Base-by-base conservation (phyloP, 2,329 filamentous ascomycete species). In the Talaromyces sp. region DNA sequence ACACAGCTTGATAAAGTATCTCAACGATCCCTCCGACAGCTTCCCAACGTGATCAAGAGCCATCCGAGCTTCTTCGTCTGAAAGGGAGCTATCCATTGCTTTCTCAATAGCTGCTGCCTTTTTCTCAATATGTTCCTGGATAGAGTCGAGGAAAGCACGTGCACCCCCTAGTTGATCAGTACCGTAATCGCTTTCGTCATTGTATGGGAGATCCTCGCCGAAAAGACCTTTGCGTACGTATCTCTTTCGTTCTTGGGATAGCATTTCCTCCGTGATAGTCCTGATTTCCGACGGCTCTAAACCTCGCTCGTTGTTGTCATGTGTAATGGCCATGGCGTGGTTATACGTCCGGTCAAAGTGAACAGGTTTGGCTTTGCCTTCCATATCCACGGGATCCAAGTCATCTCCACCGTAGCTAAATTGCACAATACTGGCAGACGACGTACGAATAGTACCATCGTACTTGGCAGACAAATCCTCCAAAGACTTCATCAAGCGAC, bases 361-460 rank as follows among this genome's bases (percentile, higher is more conserved):
- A 58, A 99, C 95, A 4, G 95, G 95, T 69, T 91, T 91, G 7
- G 92, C 93, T 66, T 89, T 88, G 48, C 92, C 95, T 76, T 99
- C 95, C 93, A 99, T 99, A 72, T 98, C 93, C 21, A 97, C 90
- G 1, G 95, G 95, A 74, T 99, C 95, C 35, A 99, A 82, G 66
- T 93, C 93, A 72, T 99, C 95, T 35, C 95, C 95, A 74, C 95
- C 95, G 70, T 96, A 99, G 72, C 96, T 92, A 79, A 99, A 98
- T 73, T 99, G 95, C 1, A 99, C 92, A 65, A 99, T 89, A 35
- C 88, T 88, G 7, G 90, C 90, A 1, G 88, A 89, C 0, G 93
- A 97, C 31, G 93, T 98, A 62, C 95, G 87, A 0, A 99, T 93
- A 0, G 95, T 99, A 70, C 96, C 86, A 70, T 99, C 95, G 70